Base-by-base conservation (phyloP, 208 protist species). In the Trichomonas tenax region DNA sequence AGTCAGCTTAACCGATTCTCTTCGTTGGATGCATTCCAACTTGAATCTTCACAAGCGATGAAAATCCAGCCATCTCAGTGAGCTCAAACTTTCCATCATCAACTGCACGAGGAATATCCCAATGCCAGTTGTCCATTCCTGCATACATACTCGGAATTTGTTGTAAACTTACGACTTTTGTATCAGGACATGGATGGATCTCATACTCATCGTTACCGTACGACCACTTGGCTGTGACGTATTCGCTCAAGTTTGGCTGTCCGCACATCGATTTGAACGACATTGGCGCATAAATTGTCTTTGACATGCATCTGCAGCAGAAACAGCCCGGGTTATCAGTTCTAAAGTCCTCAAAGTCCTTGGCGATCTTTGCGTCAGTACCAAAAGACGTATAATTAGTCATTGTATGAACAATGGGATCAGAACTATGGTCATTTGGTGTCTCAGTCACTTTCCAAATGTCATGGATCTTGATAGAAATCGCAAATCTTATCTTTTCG, bases 31-130 rank as follows among this genome's bases (percentile, higher is more conserved):
- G 41, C 14, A 93, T 51, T 34, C 44, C 44, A 31, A 93, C 15
- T 34, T 93, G 11, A 15, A 40, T 17, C 14, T 48, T 34, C 15
- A 31, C 14, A 38, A 93, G 15, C 0, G 15, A 23, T 8, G 9
- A 34, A 26, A 93, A 17, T 9, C 86, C 86, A 6, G 40, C 44
- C 17, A 48, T 34, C 9, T 14, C 17, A 17, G 44, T 38, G 14
- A 93, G 40, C 26, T 93, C 86, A 26, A 93, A 40, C n/a, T 93
- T 93, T 38, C 86, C 86, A 51, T 93, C 86, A 51, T 51, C n/a
- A 23, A 93, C 45, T 31, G 21, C 3, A 3, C 14, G 34, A 0
- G 41, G 40, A 2, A 31, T 21, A 34, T 38, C 17, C 0, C 40
- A 17, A 17, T 41, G 11, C 86, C 86, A 93, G 17, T 36, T 34